A percentile compares a stretch with the other conserved stretches of the same genome.
Evolutionary conservation across 495 filamentous ascomycete genomes (phyloP).

Genomic region (Aspergillus heteromorphus): DNA sequence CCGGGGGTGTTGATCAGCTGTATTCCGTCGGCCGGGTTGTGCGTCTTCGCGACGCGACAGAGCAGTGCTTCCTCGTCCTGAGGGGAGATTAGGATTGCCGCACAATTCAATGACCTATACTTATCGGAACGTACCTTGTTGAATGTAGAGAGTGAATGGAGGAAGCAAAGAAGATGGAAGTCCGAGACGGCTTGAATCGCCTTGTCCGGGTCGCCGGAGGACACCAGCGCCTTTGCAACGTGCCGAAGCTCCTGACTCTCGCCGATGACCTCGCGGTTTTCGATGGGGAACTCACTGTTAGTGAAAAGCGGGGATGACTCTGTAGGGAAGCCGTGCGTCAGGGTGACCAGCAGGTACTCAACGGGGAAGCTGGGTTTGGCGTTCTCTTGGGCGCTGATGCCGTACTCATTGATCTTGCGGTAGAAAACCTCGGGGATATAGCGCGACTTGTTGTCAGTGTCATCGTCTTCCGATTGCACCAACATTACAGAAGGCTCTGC

Average conservation of each 20-base stretch:
- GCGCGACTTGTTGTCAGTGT: constrained; percentile 59
- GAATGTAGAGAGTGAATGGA: constrained; percentile 73
- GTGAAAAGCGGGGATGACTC: constrained; percentile 69
- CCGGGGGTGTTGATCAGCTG: constrained; percentile 77
- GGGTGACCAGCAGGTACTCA: constrained; percentile 90
- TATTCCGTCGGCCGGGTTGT: constrained; percentile 71
- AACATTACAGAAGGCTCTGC: constrained; percentile 93
- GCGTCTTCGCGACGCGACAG: constrained; percentile 71
- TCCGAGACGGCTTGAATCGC: constrained; percentile 71
- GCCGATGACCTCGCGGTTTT: constrained; percentile 81
- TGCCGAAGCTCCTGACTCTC: constrained; percentile 68
- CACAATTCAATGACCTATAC: background rate
- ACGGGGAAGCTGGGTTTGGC: constrained; percentile 95
- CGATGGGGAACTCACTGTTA: constrained; percentile 70
- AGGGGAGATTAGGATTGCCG: constrained; percentile 11
- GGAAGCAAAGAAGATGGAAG: constrained; percentile 87
- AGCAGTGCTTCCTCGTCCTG: constrained; percentile 89
- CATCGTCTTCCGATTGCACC: constrained; percentile 84
- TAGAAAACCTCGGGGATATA: constrained; percentile 99
- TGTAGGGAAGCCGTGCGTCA: constrained; percentile 94
- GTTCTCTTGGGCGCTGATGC: constrained; percentile 91
- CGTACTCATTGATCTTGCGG: constrained; percentile 91
- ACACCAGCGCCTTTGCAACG: constrained; percentile 57
- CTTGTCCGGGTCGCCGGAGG: constrained; percentile 54
- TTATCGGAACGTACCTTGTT: constrained; percentile 62